Evolutionary conservation across 2,329 filamentous ascomycete genomes (phyloP), one percentile per base, ranked within the genome.

Genomic region (Cryphonectria japonica): DNA sequence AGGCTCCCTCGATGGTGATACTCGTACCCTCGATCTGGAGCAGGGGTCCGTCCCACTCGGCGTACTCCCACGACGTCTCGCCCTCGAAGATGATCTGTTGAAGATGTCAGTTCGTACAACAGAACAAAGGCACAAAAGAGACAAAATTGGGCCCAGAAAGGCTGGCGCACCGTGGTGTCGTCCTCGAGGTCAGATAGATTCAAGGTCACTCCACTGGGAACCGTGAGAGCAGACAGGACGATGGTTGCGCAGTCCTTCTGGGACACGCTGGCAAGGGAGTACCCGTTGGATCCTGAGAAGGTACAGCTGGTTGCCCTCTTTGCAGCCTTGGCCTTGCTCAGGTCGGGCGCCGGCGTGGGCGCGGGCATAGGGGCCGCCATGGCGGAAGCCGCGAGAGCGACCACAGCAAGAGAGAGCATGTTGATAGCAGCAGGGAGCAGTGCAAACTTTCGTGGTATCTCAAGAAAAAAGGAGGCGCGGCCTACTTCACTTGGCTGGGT

Each of bases 11-110:
- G 59, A 91, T 82, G 46, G 82, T 84, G 74, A 91, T 83, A 73
- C 82, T 80, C 34, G 79, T 85, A 57, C 90, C 90, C 1, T 85
- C 86, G 73, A 92, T 83, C 43, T 84, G 84, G 75, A 92, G 85
- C 16, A 92, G 81, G 65, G 90, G 90, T 0, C 90, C 90, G 1
- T 78, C 78, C 90, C 90, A 92, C 76, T 90, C 86, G 74, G 88
- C 83, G 81, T 91, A 92, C 32, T 83, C 89, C 76, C 90, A 92
- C 70, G 87, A 89, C 22, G 90, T 92, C 46, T 83, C 87, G 61
- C 90, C 91, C 72, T 88, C 79, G 79, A 92, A 92, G 75, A 86
- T 87, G 74, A 91, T 82, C 80, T 82, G 41, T 39, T 13, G 26
- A 29, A 37, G 22, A 29, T 11, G 62, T 50, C 22, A 70, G 54